phyloP scores from a whole-genome alignment of 345 rosid species.

The Isatis tinctoria region DNA sequence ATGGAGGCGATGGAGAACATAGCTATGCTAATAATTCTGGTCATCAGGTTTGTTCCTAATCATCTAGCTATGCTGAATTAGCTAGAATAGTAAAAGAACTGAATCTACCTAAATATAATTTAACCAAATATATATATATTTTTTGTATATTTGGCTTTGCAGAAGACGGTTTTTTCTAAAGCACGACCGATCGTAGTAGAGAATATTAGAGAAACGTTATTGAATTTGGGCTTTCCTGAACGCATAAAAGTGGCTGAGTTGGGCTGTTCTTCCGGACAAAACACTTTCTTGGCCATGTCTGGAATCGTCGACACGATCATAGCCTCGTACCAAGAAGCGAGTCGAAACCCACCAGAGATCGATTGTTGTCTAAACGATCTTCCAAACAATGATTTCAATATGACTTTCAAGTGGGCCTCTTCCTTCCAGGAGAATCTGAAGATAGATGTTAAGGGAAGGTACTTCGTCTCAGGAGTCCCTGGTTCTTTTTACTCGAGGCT shows the following conservation, averaged over 20 bases:
- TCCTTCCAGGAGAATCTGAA: background rate
- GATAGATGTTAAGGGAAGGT: background rate
- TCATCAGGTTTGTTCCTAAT: background rate
- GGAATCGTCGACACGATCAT: background rate
- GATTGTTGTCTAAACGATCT: slow-evolving; percentile 19
- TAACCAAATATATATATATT: background rate
- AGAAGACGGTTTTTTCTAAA: background rate
- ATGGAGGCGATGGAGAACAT: slow-evolving; percentile 1
- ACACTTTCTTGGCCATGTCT: slow-evolving; percentile 18
- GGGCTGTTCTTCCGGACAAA: slow-evolving; percentile 49
- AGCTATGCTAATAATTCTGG: background rate
- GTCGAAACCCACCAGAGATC: slow-evolving; percentile 11
- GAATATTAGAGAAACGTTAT: background rate
- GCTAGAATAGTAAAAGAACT: background rate
- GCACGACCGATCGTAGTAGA: background rate
- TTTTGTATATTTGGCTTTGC: background rate
- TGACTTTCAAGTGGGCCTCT: background rate
- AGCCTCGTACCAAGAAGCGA: background rate
- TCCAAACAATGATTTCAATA: slow-evolving; percentile 41
- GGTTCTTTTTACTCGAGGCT: slow-evolving; percentile 29
- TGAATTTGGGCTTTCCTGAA: background rate
- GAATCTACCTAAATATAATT: background rate
- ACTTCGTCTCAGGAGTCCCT: slow-evolving; percentile 37
- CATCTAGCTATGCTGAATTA: background rate
- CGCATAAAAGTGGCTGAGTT: slow-evolving; percentile 33